Evolutionary conservation across 768 basidiomycete genomes (phyloP).

Genomic region (Chiua virens): DNA sequence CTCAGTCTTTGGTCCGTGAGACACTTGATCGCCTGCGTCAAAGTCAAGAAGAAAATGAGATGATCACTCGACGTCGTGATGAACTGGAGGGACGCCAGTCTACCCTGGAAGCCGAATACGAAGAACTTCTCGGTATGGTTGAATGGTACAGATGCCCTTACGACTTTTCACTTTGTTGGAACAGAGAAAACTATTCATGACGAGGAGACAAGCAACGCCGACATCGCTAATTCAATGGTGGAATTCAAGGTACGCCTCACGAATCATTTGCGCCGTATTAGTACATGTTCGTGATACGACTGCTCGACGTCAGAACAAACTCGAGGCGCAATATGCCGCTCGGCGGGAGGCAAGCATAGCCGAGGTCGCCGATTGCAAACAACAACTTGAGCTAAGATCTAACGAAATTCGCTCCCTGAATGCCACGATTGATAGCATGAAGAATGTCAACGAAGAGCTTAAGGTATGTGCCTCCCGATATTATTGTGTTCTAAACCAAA

Average conservation of each 20-base stretch:
- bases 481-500: conserved; percentile 5
- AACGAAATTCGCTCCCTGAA: conserved; percentile 85
- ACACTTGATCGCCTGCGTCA: conserved; percentile 87
- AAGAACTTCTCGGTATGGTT: conserved; percentile 86
- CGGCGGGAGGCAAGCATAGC: conserved; percentile 87
- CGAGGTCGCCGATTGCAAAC: conserved; percentile 84
- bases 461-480: conserved; percentile 60
- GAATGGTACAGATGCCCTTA: background rate
- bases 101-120: conserved; percentile 89
- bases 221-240: conserved; percentile 78
- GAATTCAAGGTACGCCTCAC: conserved; percentile 75
- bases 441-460: conserved; percentile 96
- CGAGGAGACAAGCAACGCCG: conserved; percentile 82
- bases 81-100: conserved; percentile 84
- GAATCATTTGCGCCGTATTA: background rate
- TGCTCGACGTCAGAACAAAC: conserved; percentile 64
- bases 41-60: conserved; percentile 90
- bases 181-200: conserved; percentile 90
- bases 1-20: conserved; percentile 82
- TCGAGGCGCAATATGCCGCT: conserved; percentile 90
- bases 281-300: background rate
- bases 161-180: conserved; percentile 8
- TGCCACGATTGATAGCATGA: conserved; percentile 86
- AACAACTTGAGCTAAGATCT: conserved; percentile 81
- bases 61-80: conserved; percentile 75